Conservation (phyloP, 768 basidiomycete species). For the Nidularia sp. region DNA sequence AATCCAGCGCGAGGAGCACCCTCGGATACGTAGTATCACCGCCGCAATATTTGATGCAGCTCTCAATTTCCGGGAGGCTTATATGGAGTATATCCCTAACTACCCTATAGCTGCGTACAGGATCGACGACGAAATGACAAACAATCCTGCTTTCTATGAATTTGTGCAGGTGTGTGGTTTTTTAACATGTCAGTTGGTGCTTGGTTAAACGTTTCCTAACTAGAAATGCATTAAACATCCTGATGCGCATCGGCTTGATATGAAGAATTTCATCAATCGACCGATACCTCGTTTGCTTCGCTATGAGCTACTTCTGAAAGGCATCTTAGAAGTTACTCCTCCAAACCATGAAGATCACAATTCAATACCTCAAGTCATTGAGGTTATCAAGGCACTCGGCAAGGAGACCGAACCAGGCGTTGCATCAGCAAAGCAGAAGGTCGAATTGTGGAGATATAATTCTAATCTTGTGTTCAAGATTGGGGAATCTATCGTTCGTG, state of each 20-base stretch:
- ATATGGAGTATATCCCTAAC: slow-evolving; percentile 89
- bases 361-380: slow-evolving; percentile 83
- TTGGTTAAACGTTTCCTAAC: not conserved
- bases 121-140: slow-evolving; percentile 83
- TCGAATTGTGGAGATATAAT: slow-evolving; percentile 84
- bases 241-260: slow-evolving; percentile 76
- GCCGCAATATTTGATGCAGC: slow-evolving; percentile 85
- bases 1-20: slow-evolving; percentile 86
- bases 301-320: slow-evolving; percentile 79
- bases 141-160: slow-evolving; percentile 69
- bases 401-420: slow-evolving; percentile 89
- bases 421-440: slow-evolving; percentile 79
- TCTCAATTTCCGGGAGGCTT: slow-evolving; percentile 88
- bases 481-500: slow-evolving; percentile 62
- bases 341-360: slow-evolving; percentile 73
- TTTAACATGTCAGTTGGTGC: not conserved
- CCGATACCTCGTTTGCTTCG: slow-evolving; percentile 86
- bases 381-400: slow-evolving; percentile 80
- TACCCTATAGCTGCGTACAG: slow-evolving; percentile 89
- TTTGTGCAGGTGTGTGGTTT: slow-evolving; percentile 68
- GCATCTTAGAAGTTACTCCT: slow-evolving; percentile 76
- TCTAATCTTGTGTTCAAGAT: slow-evolving; percentile 72
- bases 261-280: slow-evolving; percentile 90
- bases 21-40: slow-evolving; percentile 75
- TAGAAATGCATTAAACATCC: slow-evolving; percentile 56